Conservation (phyloP, 495 filamentous ascomycete genomes). For the Penicillium nucicola region DNA sequence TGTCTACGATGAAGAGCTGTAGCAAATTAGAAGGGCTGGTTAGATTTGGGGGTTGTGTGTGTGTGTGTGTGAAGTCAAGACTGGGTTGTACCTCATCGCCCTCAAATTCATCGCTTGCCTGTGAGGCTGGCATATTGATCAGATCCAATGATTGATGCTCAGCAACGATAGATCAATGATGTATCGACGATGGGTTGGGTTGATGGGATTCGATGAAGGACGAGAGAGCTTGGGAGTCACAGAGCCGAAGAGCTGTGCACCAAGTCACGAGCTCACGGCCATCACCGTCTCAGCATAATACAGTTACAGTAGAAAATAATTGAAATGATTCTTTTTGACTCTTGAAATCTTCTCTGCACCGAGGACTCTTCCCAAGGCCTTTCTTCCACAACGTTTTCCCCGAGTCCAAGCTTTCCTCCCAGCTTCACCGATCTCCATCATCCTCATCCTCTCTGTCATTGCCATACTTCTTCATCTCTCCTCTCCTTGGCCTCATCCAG, state of each 20-base stretch:
- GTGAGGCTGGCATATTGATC: conserved; percentile 1
- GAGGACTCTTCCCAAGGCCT: conserved; percentile 22
- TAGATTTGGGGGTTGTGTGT: too few species aligned
- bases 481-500: conserved; percentile 22
- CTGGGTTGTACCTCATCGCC: not conserved
- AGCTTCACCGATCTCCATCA: conserved; percentile 15
- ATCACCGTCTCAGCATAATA: not conserved
- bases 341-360: conserved; percentile 25
- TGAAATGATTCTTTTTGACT: conserved; percentile 21
- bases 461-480: conserved; percentile 18
- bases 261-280: conserved; percentile 5
- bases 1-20: conserved; percentile 65
- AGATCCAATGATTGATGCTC: not conserved
- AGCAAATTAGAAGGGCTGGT: not conserved
- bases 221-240: not conserved
- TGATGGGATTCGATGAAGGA: not conserved
- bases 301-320: not conserved
- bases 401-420: conserved; percentile 11
- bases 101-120: conserved; percentile 3
- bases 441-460: conserved; percentile 12
- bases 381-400: conserved; percentile 14
- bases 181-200: not conserved
- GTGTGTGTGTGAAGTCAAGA: not conserved
- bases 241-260: not conserved
- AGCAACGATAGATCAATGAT: too few species aligned